Evolutionary conservation across 306 rosid genomes (phyloP), one percentile per base, ranked within the genome.

Genomic region (Alnus rubra): DNA sequence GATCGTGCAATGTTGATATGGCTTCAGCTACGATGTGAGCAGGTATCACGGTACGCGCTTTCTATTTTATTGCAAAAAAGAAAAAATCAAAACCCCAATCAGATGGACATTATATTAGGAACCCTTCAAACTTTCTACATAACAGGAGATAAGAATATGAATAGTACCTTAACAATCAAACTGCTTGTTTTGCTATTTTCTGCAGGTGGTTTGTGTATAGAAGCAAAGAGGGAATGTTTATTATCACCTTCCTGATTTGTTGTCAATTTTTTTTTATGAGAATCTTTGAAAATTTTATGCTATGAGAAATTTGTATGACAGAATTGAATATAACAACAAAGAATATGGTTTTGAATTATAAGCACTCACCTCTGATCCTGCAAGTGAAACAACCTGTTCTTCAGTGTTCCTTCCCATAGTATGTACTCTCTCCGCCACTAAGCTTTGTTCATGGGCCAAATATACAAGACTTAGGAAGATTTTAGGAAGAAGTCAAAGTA

Each of bases 11-110:
- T 2, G 85, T 86, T 75, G 97, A 92, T 58, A 92, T 89, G 62
- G 92, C 94, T 87, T 92, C 94, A 19, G 94, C 97, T 75, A 89
- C 83, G 82, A 92, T 85, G 83, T 92, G 90, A 71, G 97, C 80
- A 15, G 97, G 97, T 64, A 92, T 85, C 82, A 92, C 71, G 35
- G 73, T 76, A 28, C 84, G 85, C 9, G 87, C 87, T 78, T 88
- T 89, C 97, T 92, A 89, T 58, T 82, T 76, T 37, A 42, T 59
- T 53, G 28, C 33, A n/a, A 78, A n/a, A 69, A 82, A 72, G 31
- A 15, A 63, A 70, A 23, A 19, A 39, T 2, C 52, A 76, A 72
- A 65, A 58, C 70, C 48, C 48, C 64, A 69, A 75, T 37, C n/a
- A 60, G 74, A 42, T 72, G 64, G 50, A 14, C 16, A 55, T 3